Base-by-base conservation (phyloP, 2,329 filamentous ascomycete species). In the Ophiostoma angusticollis region DNA sequence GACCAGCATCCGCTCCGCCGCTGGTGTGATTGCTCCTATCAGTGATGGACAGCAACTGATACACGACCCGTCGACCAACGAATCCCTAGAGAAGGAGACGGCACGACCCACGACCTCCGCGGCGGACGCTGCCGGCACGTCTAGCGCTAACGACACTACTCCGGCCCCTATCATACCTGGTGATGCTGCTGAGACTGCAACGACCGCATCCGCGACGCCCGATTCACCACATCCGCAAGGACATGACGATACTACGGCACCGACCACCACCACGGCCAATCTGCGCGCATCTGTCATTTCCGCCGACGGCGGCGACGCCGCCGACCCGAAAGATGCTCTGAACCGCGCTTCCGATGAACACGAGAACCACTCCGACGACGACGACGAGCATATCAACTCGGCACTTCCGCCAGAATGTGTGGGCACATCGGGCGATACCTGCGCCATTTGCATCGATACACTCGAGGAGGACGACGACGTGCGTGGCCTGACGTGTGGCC, bases 401-500 rank as follows among this genome's bases (percentile, higher is more conserved):
- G 84, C 86, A 17, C 66, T 93, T 6, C 81, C 84, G 1, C 80
- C 84, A 0, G 86, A 95, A 52, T 68, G 87, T 54, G 64, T 93
- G 42, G 76, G 77, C 19, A 80, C 80, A 37, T 83, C 85, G 1
- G 91, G 89, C 31, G 91, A 98, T 55, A 82, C 85, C 2, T 98
- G 91, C 59, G 91, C 91, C 36, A 96, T 98, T 51, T 98, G 91
- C 58, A 80, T 98, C 48, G 91, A 98, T 54, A 80, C 74, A 0
- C 72, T 98, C 14, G 91, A 98, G 57, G 85, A 96, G 46, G 84
- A 95, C 46, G 91, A 96, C 51, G 89, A 98, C 55, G 79, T 98
- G 35, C 84, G 91, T 49, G 91, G 91, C 3, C 64, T 98, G 45
- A 86, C 84, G 4, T 98, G 91, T 54, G 91, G 91, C n/a, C 91